Conservation (phyloP, 306 rosid species). For the Castanopsis chinensis region DNA sequence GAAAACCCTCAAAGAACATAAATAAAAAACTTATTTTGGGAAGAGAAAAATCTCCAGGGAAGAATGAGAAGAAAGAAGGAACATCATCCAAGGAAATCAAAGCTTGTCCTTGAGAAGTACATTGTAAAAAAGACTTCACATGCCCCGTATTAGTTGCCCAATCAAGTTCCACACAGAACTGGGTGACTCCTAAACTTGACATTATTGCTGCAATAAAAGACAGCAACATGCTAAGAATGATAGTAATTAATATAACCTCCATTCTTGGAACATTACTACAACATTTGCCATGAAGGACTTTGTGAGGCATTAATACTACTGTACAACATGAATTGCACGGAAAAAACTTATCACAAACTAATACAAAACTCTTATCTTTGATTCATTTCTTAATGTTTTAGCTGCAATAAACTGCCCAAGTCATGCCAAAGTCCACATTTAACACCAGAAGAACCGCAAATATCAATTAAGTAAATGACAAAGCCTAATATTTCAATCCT, state of each 20-base stretch:
- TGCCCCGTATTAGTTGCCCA: not conserved
- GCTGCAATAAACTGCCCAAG: not conserved
- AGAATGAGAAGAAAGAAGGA: not conserved
- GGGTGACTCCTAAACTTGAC: not conserved
- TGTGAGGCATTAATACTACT: not conserved
- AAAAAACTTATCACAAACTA: not conserved
- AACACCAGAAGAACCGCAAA: slow-evolving; percentile 43
- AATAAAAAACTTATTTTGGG: not conserved
- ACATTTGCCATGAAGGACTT: not conserved
- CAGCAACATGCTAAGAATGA: not conserved
- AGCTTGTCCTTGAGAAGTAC: not conserved
- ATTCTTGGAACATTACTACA: not conserved
- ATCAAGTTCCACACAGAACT: not conserved
- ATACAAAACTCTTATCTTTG: not conserved
- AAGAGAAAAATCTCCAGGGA: not conserved
- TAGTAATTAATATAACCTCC: not conserved
- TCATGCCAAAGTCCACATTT: not conserved
- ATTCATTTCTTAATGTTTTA: not conserved
- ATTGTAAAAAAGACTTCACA: not conserved
- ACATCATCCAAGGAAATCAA: not conserved
- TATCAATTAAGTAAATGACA: no score
- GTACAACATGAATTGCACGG: not conserved
- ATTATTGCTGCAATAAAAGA: not conserved
- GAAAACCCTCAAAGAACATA: not conserved
- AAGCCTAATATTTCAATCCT: slow-evolving; percentile 50